A percentile compares a stretch with the other conserved stretches of the same genome.
Conservation (phyloP, 805 yeast species). For the Candida berthetii region DNA sequence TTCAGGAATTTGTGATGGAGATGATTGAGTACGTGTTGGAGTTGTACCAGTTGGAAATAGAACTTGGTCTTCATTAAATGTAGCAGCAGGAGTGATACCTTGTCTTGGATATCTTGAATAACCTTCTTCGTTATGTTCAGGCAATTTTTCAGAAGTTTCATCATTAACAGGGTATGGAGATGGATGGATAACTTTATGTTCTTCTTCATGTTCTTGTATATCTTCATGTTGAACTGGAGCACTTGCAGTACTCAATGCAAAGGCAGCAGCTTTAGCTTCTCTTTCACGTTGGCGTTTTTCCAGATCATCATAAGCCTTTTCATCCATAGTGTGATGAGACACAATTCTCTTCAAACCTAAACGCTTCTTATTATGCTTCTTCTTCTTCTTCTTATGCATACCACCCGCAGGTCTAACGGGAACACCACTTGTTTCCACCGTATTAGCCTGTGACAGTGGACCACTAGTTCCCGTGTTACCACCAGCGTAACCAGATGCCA, state of each 20-base stretch:
- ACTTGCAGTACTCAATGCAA: slow-evolving; percentile 32
- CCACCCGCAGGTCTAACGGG: slow-evolving; percentile 74
- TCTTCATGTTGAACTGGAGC: slow-evolving; percentile 7
- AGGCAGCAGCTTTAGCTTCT: slow-evolving; percentile 37
- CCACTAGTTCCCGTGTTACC: slow-evolving; percentile 7
- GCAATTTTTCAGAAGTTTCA: neutral
- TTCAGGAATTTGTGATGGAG: neutral
- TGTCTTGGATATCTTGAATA: slow-evolving; percentile 5
- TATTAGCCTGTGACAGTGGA: slow-evolving; percentile 26
- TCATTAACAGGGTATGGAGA: neutral
- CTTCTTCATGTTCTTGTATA: too few relatives aligned
- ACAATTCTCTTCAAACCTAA: slow-evolving; percentile 25
- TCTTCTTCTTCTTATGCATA: slow-evolving; percentile 41
- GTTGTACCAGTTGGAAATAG: slow-evolving; percentile 3
- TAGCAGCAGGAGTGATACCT: slow-evolving; percentile 18
- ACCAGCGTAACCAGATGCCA: slow-evolving; percentile 6
- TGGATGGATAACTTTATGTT: too few relatives aligned
- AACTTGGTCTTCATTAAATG: slow-evolving; percentile 5
- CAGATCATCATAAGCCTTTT: slow-evolving; percentile 24
- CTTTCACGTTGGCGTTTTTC: slow-evolving; percentile 33
- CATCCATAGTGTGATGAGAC: slow-evolving; percentile 13
- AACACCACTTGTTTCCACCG: slow-evolving; percentile 57
- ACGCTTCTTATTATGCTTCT: slow-evolving; percentile 24
- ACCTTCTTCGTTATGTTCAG: slow-evolving; percentile 12
- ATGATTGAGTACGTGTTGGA: neutral